These are phyloP conservation scores for Cardiospermum halicacabum DNA, from an alignment of 345 rosid genomes.

Conservation along the genomic window DNA sequence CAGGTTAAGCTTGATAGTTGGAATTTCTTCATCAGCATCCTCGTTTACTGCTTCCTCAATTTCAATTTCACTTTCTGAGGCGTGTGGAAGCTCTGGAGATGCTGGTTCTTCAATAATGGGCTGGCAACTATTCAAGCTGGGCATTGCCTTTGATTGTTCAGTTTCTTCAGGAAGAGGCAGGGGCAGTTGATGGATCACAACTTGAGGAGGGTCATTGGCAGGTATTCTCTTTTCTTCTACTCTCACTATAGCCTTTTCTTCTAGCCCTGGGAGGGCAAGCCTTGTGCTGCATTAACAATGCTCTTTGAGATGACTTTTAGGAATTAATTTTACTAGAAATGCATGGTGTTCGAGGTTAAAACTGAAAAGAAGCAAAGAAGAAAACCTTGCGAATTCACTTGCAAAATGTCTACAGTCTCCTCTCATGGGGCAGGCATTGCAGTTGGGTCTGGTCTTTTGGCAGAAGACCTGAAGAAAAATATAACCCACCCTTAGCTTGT, in stretches of 20 bases:
- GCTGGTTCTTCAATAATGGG: conserved; percentile 93
- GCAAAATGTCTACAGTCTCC: conserved; percentile 99
- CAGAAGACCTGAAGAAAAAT: conserved; percentile 78
- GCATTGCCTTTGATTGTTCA: conserved; percentile 26
- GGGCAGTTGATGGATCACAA: conserved; percentile 27
- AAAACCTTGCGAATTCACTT: conserved; percentile 96
- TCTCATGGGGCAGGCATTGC: conserved; percentile 98
- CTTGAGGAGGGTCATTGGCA: conserved; percentile 29
- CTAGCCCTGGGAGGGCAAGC: conserved; percentile 76
- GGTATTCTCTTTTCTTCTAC: conserved; percentile 28
- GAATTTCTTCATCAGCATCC: conserved; percentile 79
- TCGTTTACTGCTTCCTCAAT: conserved; percentile 62
- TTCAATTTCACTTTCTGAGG: conserved; percentile 41
- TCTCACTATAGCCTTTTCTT: conserved; percentile 37
- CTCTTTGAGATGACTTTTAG: neutral
- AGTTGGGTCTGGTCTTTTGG: conserved; percentile 89
- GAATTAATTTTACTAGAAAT: neutral
- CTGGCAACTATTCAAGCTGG: conserved; percentile 31
- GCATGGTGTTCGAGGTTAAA: neutral
- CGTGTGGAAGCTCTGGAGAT: conserved; percentile 66
- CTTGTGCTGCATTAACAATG: conserved; percentile 63
- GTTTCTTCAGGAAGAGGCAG: conserved; percentile 44
- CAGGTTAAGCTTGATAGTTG: conserved; percentile 66
- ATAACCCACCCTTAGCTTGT: conserved; percentile 16
- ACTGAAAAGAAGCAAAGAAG: conserved; percentile 11